Conservation (phyloP, 352 stramenopile genomes). For the Phytopythium vexans region DNA sequence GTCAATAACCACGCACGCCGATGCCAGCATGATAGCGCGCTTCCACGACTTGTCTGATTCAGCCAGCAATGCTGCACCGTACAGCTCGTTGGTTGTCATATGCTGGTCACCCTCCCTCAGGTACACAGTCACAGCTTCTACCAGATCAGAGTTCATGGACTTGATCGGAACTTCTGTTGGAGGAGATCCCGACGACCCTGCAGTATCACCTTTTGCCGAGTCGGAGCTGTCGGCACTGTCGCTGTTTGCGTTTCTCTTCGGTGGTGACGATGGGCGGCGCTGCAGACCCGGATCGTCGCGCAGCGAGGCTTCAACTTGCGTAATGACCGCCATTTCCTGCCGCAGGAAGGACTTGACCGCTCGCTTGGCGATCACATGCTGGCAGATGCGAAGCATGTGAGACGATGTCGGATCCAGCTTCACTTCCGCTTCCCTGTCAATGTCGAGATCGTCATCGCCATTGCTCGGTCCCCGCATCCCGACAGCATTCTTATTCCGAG, state of each 20-base stretch:
- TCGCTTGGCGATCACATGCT: slow-evolving; percentile 70
- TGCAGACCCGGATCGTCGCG: slow-evolving; percentile 46
- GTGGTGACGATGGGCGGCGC: slow-evolving; percentile 14
- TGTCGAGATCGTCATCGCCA: slow-evolving; percentile 15
- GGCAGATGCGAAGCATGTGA: slow-evolving; percentile 66
- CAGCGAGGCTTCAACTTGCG: slow-evolving; percentile 42
- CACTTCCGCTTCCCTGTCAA: slow-evolving; percentile 7
- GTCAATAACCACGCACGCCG: slow-evolving; percentile 64
- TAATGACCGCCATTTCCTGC: slow-evolving; percentile 61
- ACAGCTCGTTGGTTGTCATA: slow-evolving; percentile 66
- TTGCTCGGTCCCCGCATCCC: slow-evolving; percentile 9
- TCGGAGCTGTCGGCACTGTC: too few species aligned
- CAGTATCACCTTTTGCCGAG: not conserved
- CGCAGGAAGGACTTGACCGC: slow-evolving; percentile 60
- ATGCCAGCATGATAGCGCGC: slow-evolving; percentile 64
- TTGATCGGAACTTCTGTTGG: slow-evolving; percentile 30
- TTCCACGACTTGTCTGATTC: slow-evolving; percentile 67
- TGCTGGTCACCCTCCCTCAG: slow-evolving; percentile 53
- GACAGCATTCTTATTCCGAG: not conserved
- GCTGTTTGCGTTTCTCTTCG: too few species aligned
- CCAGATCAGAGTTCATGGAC: slow-evolving; percentile 34
- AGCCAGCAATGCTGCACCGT: slow-evolving; percentile 38
- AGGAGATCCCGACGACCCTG: not conserved
- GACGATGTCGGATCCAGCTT: slow-evolving; percentile 52
- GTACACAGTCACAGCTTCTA: slow-evolving; percentile 45